Evolutionary conservation across 805 yeast genomes (phyloP).

Genomic region (Saccharomycopsis amapae): DNA sequence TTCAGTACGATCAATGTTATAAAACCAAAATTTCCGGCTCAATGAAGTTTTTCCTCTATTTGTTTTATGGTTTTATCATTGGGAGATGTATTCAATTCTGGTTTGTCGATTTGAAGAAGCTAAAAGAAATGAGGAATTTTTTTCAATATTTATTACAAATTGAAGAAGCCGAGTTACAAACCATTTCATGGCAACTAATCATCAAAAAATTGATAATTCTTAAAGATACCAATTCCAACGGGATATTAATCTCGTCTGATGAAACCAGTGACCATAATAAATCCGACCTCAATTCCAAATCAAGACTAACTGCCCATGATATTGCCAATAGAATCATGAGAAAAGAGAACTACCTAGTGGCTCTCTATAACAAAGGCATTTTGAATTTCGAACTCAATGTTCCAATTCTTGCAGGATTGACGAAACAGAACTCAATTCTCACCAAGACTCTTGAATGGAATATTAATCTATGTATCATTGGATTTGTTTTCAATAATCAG

Average conservation of each 20-base stretch:
- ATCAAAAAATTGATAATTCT: constrained; percentile 68
- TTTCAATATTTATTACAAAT: constrained; percentile 66
- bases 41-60: constrained; percentile 26
- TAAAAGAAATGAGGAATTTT: constrained; percentile 70
- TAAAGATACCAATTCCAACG: constrained; percentile 67
- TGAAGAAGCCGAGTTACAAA: constrained; percentile 76
- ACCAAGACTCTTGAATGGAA: constrained; percentile 96
- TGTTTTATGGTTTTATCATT: constrained; percentile 42
- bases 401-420: constrained; percentile 28
- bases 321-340: constrained; percentile 96
- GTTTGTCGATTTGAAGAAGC: constrained; percentile 54
- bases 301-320: constrained; percentile 82
- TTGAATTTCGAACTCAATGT: constrained; percentile 58
- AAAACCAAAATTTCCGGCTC: constrained; percentile 21
- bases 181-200: constrained; percentile 87
- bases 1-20: constrained; percentile 34
- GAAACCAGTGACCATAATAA: constrained; percentile 22
- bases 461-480: constrained; percentile 77
- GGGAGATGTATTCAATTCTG: constrained; percentile 49
- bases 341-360: constrained; percentile 88
- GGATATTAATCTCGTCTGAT: constrained; percentile 34
- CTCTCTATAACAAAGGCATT: constrained; percentile 72
- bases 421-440: constrained; percentile 36
- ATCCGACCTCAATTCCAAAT: constrained; percentile 59
- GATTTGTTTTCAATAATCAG: constrained; percentile 71